These are phyloP conservation scores for Yarrowia sp. DNA, from an alignment of 805 yeast genomes.

Conservation along the genomic window DNA sequence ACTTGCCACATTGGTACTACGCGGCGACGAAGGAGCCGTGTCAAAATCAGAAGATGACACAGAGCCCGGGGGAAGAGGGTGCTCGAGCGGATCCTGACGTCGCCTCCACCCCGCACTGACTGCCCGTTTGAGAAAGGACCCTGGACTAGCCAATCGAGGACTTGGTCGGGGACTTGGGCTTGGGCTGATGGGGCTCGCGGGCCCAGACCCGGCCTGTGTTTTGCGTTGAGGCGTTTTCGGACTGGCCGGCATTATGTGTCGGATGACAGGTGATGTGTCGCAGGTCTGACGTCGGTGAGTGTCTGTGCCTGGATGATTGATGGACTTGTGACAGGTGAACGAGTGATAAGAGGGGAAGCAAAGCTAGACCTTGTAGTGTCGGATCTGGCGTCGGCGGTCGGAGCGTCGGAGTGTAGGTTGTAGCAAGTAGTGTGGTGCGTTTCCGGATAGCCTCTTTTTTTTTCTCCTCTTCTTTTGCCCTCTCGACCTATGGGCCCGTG, in stretches of 20 bases:
- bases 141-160: slow-evolving; percentile 2
- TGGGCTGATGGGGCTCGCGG: slow-evolving; percentile 13
- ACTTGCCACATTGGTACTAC: background rate
- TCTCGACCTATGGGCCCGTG: background rate
- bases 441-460: background rate
- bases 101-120: slow-evolving; percentile 21
- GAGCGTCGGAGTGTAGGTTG: too few relatives aligned
- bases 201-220: background rate
- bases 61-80: slow-evolving; percentile 14
- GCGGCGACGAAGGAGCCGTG: background rate
- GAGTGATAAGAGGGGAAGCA: background rate
- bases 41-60: slow-evolving; percentile 9
- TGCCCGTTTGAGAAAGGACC: slow-evolving; percentile 12
- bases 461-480: background rate
- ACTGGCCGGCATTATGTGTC: slow-evolving; percentile 4
- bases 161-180: slow-evolving; percentile 14
- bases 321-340: background rate
- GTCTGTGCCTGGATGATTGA: slow-evolving; percentile 1
- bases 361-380: background rate
- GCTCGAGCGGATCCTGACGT: slow-evolving; percentile 5
- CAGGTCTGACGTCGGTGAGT: background rate
- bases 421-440: background rate
- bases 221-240: background rate
- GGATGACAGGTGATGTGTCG: background rate
- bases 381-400: too few relatives aligned